A percentile compares a stretch with the other conserved stretches of the same genome.
Evolutionary conservation across 1,284 basidiomycete species (phyloP).

Genomic region (Ustilago tritici): DNA sequence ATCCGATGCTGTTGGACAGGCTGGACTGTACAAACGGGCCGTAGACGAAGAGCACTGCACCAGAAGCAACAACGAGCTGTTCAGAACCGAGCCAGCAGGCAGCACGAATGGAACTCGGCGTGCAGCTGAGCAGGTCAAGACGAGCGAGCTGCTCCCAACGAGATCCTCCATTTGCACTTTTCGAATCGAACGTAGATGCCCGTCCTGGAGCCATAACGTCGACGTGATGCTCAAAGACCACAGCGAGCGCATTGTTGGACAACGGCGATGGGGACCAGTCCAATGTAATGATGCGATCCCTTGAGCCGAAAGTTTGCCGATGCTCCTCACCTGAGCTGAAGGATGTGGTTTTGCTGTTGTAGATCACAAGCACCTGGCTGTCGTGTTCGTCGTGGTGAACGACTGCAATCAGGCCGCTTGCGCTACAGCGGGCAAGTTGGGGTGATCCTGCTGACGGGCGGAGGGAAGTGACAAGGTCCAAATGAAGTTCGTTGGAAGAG

Average conservation of each 20-base stretch:
- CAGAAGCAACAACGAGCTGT: conserved; percentile 39
- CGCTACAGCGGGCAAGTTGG: conserved; percentile 6
- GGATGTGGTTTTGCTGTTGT: conserved; percentile 93
- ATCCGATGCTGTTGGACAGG: background rate
- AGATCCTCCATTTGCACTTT: background rate
- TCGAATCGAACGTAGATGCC: background rate
- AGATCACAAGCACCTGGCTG: conserved; percentile 74
- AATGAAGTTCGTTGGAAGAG: conserved; percentile 6
- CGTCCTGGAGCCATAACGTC: conserved; percentile 34
- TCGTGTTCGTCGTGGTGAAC: conserved; percentile 12
- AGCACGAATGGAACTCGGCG: conserved; percentile 34
- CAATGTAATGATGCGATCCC: conserved; percentile 19
- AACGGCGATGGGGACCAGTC: conserved; percentile 46
- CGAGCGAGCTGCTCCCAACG: conserved; percentile 28
- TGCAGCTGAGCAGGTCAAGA: conserved; percentile 28
- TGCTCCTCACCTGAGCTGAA: conserved; percentile 80
- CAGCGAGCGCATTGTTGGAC: conserved; percentile 22
- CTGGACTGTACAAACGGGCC: conserved; percentile 27
- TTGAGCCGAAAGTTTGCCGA: conserved; percentile 17
- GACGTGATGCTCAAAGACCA: conserved; percentile 36
- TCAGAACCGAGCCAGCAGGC: conserved; percentile 38
- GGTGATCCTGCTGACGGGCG: conserved; percentile 1
- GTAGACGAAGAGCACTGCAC: conserved; percentile 34
- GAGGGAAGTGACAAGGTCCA: conserved; percentile 10
- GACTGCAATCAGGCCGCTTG: conserved; percentile 24